These are phyloP conservation scores for Wickerhamiella sorbophila DNA, from an alignment of 805 yeast species.

Conservation along the genomic window DNA sequence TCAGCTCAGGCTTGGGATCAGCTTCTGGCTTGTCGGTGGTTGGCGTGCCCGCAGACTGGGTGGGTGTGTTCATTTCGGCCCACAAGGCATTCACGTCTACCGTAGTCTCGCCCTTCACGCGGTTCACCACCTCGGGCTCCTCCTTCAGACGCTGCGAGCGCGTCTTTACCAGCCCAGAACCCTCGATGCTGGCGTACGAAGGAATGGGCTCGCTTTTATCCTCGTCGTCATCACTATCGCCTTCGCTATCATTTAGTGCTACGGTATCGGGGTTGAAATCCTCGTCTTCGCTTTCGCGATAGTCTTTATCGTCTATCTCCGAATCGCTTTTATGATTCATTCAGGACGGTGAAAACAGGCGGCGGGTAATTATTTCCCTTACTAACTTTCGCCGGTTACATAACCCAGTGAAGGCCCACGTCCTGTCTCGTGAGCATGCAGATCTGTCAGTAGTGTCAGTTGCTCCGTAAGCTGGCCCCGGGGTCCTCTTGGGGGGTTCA, in stretches of 20 bases:
- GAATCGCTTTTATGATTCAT: neutral
- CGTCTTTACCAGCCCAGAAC: constrained; percentile 52
- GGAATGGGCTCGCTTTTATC: constrained; percentile 26
- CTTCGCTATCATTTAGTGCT: constrained; percentile 13
- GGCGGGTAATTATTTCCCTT: too few species aligned
- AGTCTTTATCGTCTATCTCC: constrained; percentile 29
- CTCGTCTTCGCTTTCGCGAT: constrained; percentile 43
- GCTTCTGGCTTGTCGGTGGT: neutral
- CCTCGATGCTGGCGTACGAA: constrained; percentile 41
- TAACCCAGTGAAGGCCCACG: too few species aligned
- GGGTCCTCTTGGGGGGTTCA: too few species aligned
- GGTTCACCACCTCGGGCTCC: constrained; percentile 20
- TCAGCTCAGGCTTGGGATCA: constrained; percentile 2
- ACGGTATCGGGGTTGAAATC: constrained; percentile 35
- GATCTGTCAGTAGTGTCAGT: too few species aligned
- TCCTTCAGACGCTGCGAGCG: constrained; percentile 39
- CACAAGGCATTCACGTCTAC: constrained; percentile 41
- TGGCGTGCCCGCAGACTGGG: neutral
- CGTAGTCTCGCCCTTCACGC: constrained; percentile 21
- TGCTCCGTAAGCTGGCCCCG: too few species aligned
- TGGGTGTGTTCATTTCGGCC: constrained; percentile 33
- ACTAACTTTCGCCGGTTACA: too few species aligned
- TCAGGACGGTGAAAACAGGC: too few species aligned
- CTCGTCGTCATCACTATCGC: constrained; percentile 24
- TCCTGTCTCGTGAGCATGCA: too few species aligned